Evolutionary conservation across 169 alveolate species (phyloP).

Genomic region (Neospora caninum): DNA sequence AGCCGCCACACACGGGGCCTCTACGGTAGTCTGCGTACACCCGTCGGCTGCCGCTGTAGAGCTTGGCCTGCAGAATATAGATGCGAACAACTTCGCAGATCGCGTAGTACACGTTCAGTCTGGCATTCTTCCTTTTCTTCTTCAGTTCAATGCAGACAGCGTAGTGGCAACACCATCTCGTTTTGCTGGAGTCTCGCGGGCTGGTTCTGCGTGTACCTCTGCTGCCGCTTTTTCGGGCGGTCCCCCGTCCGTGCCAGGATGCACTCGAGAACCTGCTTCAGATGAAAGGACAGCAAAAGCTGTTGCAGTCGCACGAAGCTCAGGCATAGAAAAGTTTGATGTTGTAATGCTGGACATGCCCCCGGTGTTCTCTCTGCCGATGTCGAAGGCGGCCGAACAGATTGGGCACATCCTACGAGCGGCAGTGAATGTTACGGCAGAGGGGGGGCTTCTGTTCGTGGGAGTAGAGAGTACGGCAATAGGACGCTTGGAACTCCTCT

Average conservation of each 20-base stretch:
- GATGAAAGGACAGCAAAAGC: background rate
- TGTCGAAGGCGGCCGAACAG: background rate
- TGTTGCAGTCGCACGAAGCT: background rate
- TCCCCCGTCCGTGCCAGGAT: too few species aligned
- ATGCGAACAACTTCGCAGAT: background rate
- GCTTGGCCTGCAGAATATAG: background rate
- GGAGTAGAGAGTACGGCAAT: background rate
- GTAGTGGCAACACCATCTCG: too few species aligned
- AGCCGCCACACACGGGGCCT: conserved; percentile 74
- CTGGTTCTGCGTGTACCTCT: too few species aligned
- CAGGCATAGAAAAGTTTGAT: background rate
- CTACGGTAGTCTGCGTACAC: conserved; percentile 73
- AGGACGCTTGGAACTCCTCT: background rate
- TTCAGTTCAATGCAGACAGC: background rate
- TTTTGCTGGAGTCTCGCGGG: too few species aligned
- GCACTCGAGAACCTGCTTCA: background rate
- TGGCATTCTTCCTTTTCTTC: background rate
- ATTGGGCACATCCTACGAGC: background rate
- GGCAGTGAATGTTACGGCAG: background rate
- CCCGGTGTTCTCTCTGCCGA: background rate
- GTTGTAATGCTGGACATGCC: background rate
- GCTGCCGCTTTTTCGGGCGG: too few species aligned
- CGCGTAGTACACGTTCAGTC: background rate
- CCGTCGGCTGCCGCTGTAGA: conserved; percentile 67
- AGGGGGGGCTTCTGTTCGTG: background rate